Evolutionary conservation across 345 rosid genomes (phyloP).

Genomic region (Bruguiera parviflora): DNA sequence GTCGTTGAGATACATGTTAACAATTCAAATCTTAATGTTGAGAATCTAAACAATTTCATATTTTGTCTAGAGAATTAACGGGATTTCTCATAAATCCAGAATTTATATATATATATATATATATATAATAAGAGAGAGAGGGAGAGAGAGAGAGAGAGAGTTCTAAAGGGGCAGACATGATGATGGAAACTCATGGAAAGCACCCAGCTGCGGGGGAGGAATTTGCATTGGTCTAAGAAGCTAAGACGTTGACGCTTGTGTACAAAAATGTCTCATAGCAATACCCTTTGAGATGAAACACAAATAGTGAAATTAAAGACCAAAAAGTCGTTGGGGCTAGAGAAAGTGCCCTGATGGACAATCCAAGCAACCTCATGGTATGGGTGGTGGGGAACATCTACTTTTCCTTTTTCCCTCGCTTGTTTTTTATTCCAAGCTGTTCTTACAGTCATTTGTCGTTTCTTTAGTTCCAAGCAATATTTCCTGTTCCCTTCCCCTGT

Average conservation of each 20-base stretch:
- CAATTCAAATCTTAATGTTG: too few species aligned
- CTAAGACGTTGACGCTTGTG: neutral
- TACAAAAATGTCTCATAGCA: neutral
- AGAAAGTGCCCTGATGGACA: conserved; percentile 26
- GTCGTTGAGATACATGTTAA: too few species aligned
- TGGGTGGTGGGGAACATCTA: conserved; percentile 51
- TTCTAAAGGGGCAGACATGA: conserved; percentile 20
- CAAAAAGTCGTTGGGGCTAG: conserved; percentile 40
- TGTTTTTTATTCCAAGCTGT: conserved; percentile 1
- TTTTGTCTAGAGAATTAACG: too few species aligned
- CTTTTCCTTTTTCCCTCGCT: conserved; percentile 23
- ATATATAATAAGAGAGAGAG: too few species aligned
- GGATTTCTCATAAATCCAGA: too few species aligned
- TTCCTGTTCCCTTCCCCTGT: conserved; percentile 34
- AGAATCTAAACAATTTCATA: too few species aligned
- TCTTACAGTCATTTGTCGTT: conserved; percentile 22
- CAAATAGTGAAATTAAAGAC: conserved; percentile 5
- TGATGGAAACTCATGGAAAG: conserved; percentile 14
- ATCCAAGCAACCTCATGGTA: conserved; percentile 40
- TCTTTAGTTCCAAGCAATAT: conserved; percentile 48
- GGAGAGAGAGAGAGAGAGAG: too few species aligned
- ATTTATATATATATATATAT: too few species aligned
- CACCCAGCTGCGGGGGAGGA: conserved; percentile 10
- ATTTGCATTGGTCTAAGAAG: conserved; percentile 3
- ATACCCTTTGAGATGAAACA: neutral